Percentiles rank a stretch among this genome's conserved stretches.
phyloP scores from a whole-genome alignment of 441 rosid species.

The Erodium moschatum region DNA sequence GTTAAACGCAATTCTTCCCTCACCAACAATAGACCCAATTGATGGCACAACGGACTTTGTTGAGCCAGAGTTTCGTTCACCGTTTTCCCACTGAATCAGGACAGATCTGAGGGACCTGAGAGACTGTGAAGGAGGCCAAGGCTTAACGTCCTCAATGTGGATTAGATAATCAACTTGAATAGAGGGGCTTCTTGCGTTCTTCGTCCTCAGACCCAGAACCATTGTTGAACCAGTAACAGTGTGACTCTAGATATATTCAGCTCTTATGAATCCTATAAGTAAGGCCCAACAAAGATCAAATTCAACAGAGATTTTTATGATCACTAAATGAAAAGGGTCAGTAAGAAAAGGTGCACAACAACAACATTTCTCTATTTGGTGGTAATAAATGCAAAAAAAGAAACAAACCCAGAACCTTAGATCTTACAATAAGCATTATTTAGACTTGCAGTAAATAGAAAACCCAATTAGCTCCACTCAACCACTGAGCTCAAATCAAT shows the following conservation, averaged over 20 bases:
- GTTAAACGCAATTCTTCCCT: constrained; percentile 79
- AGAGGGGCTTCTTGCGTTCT: constrained; percentile 45
- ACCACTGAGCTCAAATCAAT: background rate
- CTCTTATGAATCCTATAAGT: background rate
- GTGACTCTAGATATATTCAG: background rate
- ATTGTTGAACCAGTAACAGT: constrained; percentile 24
- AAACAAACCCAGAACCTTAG: constrained; percentile 9
- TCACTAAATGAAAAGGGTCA: background rate
- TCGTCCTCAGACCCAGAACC: constrained; percentile 58
- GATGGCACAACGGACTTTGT: constrained; percentile 60
- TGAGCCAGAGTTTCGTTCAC: constrained; percentile 62
- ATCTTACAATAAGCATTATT: background rate
- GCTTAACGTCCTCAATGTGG: constrained; percentile 77
- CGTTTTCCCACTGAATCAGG: constrained; percentile 82
- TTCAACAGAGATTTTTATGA: constrained; percentile 3
- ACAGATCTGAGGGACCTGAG: constrained; percentile 76
- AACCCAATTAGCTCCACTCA: constrained; percentile 1
- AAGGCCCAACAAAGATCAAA: background rate
- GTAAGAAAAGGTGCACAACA: background rate
- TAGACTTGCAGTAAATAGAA: background rate
- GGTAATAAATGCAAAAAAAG: constrained; percentile 1
- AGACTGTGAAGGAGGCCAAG: constrained; percentile 98
- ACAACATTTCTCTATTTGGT: background rate
- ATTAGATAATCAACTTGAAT: constrained; percentile 55
- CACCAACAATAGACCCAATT: constrained; percentile 60